Conservation (phyloP, 2,329 filamentous ascomycete species). For the Penicillium fuscoglaucum region DNA sequence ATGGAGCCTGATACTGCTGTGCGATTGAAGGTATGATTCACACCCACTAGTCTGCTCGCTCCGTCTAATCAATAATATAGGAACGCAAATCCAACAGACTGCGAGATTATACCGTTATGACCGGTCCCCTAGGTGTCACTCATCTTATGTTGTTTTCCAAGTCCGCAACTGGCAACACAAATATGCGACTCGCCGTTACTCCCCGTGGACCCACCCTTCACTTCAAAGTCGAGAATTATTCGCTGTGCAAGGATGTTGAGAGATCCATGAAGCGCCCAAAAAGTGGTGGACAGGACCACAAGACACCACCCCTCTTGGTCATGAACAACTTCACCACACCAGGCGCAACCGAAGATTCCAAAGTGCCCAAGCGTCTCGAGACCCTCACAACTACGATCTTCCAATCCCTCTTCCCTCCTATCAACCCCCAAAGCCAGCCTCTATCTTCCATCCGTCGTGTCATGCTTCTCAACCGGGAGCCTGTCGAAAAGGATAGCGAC, state of each 20-base stretch:
- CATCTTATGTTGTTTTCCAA: conserved; percentile 92
- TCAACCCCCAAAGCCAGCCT: conserved; percentile 86
- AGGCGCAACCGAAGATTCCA: conserved; percentile 54
- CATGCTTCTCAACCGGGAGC: conserved; percentile 82
- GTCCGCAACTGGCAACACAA: conserved; percentile 86
- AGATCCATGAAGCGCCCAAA: conserved; percentile 79
- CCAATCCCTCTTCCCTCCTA: conserved; percentile 92
- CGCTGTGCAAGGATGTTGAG: conserved; percentile 85
- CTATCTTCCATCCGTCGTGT: conserved; percentile 91
- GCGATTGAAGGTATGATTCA: conserved; percentile 64
- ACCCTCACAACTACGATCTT: conserved; percentile 90
- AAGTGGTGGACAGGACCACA: conserved; percentile 80
- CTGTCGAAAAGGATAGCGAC: conserved; percentile 52
- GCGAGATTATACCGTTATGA: conserved; percentile 93
- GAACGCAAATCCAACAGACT: conserved; percentile 86
- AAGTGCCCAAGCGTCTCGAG: conserved; percentile 92
- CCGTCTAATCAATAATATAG: conserved; percentile 30
- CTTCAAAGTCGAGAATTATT: conserved; percentile 94
- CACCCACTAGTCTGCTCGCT: not conserved
- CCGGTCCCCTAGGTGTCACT: conserved; percentile 86
- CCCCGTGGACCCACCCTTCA: conserved; percentile 90
- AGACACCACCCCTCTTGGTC: conserved; percentile 83
- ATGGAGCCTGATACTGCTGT: conserved; percentile 96
- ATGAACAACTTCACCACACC: conserved; percentile 95
- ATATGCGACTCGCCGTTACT: conserved; percentile 81